Evolutionary conservation across 176 grass and related monocot genomes (phyloP).

Genomic region (Raddia distichophylla): DNA sequence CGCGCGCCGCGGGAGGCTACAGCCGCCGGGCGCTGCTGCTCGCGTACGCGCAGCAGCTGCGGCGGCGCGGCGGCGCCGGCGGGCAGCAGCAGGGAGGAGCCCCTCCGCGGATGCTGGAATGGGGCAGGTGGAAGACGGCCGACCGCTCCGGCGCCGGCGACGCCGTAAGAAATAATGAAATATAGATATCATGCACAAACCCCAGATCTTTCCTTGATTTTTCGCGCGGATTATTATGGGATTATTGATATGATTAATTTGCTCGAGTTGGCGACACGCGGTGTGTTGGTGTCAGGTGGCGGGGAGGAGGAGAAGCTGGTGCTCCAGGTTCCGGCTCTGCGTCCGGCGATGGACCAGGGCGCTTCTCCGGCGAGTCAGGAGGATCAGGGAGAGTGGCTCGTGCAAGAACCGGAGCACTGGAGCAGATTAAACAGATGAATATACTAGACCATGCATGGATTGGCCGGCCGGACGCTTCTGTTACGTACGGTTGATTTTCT

Average conservation of each 20-base stretch:
- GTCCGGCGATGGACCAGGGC: slow-evolving; percentile 9
- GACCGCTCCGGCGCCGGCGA: neutral
- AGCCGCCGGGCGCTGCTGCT: slow-evolving; percentile 47
- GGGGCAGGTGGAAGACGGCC: slow-evolving; percentile 38
- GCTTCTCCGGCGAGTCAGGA: slow-evolving; percentile 15
- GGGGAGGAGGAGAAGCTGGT: slow-evolving; percentile 24
- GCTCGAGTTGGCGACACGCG: neutral
- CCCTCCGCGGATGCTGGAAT: slow-evolving; percentile 26
- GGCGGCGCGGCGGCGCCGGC: neutral
- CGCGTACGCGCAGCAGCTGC: slow-evolving; percentile 43
- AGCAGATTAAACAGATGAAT: neutral
- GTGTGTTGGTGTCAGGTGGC: neutral
- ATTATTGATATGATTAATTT: neutral
- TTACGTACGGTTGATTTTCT: neutral
- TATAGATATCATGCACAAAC: neutral
- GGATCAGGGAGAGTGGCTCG: slow-evolving; percentile 30
- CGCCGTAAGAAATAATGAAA: slow-evolving; percentile 8
- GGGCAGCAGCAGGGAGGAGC: neutral
- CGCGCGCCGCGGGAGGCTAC: neutral
- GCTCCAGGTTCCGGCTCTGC: slow-evolving; percentile 36
- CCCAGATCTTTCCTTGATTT: neutral
- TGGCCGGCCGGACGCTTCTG: neutral
- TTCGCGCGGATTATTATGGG: neutral
- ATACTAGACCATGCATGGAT: neutral
- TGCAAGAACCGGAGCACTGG: slow-evolving; percentile 5